Conservation (phyloP, 2,329 filamentous ascomycete species). For the Passalora sequoiae region DNA sequence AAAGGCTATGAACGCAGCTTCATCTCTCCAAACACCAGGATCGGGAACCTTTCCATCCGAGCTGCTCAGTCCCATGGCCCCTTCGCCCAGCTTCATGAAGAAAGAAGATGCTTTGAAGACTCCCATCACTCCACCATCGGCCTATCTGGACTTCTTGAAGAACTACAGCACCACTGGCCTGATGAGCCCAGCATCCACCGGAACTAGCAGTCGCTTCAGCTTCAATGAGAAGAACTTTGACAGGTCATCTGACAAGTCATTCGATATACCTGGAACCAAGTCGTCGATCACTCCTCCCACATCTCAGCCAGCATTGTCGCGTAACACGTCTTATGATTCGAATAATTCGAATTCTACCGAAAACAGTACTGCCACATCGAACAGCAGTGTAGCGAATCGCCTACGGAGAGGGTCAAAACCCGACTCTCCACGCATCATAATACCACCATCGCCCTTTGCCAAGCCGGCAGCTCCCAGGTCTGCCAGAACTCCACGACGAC, state of each 20-base stretch:
- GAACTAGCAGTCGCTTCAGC: conserved; percentile 49
- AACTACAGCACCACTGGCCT: conserved; percentile 62
- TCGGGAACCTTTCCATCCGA: conserved; percentile 55
- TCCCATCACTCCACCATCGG: conserved; percentile 82
- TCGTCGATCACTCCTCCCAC: conserved; percentile 28
- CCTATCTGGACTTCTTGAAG: conserved; percentile 91
- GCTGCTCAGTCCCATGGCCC: conserved; percentile 61
- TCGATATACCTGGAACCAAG: conserved; percentile 32
- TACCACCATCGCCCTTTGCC: conserved; percentile 39
- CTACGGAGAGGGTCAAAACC: conserved; percentile 16
- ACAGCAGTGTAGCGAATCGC: conserved; percentile 17
- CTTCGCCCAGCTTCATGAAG: conserved; percentile 61
- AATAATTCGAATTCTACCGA: conserved; percentile 12
- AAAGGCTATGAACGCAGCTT: conserved; percentile 29
- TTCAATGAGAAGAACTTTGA: conserved; percentile 40
- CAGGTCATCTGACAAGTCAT: conserved; percentile 22
- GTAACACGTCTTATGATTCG: conserved; percentile 33
- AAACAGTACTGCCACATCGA: conserved; percentile 15
- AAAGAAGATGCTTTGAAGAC: conserved; percentile 64
- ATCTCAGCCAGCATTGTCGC: conserved; percentile 33
- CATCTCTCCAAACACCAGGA: conserved; percentile 51
- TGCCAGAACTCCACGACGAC: conserved; percentile 56
- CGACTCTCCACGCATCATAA: conserved; percentile 40
- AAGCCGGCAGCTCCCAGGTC: conserved; percentile 56
- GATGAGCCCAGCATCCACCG: conserved; percentile 61